Evolutionary conservation across 192 early-diverging fungal species (phyloP).

Genomic region (Backusella australiensis): DNA sequence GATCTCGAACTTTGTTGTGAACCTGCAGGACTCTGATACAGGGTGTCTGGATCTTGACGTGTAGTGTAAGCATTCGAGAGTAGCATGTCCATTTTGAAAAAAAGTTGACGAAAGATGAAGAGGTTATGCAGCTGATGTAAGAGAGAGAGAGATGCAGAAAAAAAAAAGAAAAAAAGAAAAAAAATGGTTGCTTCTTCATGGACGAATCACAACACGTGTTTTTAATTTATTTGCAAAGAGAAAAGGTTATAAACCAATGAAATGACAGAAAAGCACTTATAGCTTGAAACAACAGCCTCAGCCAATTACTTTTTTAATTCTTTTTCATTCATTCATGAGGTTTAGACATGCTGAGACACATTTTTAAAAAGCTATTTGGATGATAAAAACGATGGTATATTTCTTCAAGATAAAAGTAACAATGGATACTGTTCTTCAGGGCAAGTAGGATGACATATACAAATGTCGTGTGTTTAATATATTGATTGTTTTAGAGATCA

Average conservation of each 20-base stretch:
- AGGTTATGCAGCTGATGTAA: neutral
- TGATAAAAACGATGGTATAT: too few species aligned
- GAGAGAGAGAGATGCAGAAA: constrained; percentile 9
- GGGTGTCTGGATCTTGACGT: neutral
- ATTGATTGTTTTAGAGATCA: too few species aligned
- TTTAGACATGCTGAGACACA: too few species aligned
- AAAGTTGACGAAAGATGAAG: neutral
- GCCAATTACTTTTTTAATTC: too few species aligned
- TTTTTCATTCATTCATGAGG: too few species aligned
- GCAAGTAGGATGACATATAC: too few species aligned
- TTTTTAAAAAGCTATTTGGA: too few species aligned
- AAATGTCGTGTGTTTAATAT: too few species aligned
- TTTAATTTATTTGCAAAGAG: neutral
- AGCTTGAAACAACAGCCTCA: too few species aligned
- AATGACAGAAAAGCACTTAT: neutral
- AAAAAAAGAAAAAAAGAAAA: neutral
- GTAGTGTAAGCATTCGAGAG: neutral
- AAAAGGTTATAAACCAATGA: neutral
- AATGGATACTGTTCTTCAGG: too few species aligned
- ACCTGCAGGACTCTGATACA: neutral
- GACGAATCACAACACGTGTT: constrained; percentile 2
- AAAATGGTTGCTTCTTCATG: neutral
- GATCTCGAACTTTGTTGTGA: constrained; percentile 11
- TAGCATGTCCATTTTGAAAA: neutral
- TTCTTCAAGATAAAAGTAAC: too few species aligned